phyloP scores from a whole-genome alignment of 2,329 filamentous ascomycete species.

The Beauveria australis region DNA sequence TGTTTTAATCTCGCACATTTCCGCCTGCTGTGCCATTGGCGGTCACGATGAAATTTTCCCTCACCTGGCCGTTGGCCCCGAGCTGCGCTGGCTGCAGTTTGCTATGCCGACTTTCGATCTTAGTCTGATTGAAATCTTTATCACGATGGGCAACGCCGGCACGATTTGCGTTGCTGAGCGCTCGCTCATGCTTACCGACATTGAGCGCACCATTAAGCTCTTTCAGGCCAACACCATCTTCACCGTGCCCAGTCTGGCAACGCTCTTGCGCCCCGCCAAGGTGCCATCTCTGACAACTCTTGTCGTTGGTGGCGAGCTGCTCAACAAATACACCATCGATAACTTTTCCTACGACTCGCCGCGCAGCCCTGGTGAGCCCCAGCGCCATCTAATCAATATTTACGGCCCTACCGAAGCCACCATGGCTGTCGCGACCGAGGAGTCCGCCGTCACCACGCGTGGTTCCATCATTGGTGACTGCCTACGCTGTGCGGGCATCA shows the following conservation, averaged over 20 bases:
- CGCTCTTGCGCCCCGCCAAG: slow-evolving; percentile 6
- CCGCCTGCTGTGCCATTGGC: slow-evolving; percentile 5
- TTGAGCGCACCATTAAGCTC: slow-evolving; percentile 9
- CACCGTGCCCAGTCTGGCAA: slow-evolving; percentile 11
- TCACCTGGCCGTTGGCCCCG: background rate
- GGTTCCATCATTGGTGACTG: slow-evolving; percentile 10
- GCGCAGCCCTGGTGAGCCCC: slow-evolving; percentile 32
- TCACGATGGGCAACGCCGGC: slow-evolving; percentile 9
- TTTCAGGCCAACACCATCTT: slow-evolving; percentile 11
- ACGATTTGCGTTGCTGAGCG: slow-evolving; percentile 10
- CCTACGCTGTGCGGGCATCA: slow-evolving; percentile 7
- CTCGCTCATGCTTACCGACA: slow-evolving; percentile 9
- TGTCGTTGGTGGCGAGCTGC: slow-evolving; percentile 11
- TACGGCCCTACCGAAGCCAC: slow-evolving; percentile 12
- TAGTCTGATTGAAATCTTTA: slow-evolving; percentile 10
- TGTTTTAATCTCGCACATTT: slow-evolving; percentile 69
- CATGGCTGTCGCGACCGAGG: slow-evolving; percentile 8
- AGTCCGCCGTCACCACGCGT: slow-evolving; percentile 1
- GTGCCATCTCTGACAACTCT: slow-evolving; percentile 10
- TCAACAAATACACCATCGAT: slow-evolving; percentile 9
- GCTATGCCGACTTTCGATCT: slow-evolving; percentile 11
- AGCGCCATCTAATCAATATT: slow-evolving; percentile 9
- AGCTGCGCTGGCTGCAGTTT: slow-evolving; percentile 11
- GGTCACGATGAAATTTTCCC: slow-evolving; percentile 5
- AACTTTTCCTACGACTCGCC: slow-evolving; percentile 7